Base-by-base conservation (phyloP, 2,329 filamentous ascomycete species). In the Zalaria sp. region DNA sequence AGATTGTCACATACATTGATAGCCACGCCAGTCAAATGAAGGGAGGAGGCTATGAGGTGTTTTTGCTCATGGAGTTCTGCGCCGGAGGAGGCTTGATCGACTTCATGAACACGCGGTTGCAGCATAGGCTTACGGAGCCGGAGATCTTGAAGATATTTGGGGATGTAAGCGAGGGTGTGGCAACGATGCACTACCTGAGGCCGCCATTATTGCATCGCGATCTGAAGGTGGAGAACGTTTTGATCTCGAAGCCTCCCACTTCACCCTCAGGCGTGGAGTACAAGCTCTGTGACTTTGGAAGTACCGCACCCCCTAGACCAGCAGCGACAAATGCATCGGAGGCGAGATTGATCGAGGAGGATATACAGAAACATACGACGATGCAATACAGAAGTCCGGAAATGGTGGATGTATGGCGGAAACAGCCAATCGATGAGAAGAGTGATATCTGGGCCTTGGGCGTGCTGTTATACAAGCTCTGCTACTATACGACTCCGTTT, bases 141-240 rank as follows among this genome's bases (percentile, higher is more conserved):
- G 91, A 98, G 69, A 94, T 98, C 52, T 69, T 98, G 53, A 83
- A 88, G 67, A 96, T 98, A 63, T 96, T 98, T 65, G 82, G 82
- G 40, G 91, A 98, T 60, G 85, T 95, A 42, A 83, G 88, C 38
- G 89, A 96, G 65, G 91, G 91, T 32, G 87, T 98, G 36, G 91
- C 91, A 27, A 94, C 87, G 60, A 98, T 98, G 91, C 91, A 98
- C 65, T 98, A 98, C 63, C 78, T 98, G 38, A 93, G 93, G 64
- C 91, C 91, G 4, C 79, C 91, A 39, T 67, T 98, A 42, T 71
- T 98, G 44, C 91, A 98, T 62, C 78, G 91, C 49, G 91, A 98
- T 62, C 67, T 98, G 48, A 98, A 98, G 66, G 89, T 98, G 48
- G 91, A 98, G 64, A 98, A 98, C 57, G 87, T 98, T 35, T 73